These are phyloP conservation scores for Solanum hybrid DNA, from an alignment of 305 asterid genomes.

Conservation along the genomic window DNA sequence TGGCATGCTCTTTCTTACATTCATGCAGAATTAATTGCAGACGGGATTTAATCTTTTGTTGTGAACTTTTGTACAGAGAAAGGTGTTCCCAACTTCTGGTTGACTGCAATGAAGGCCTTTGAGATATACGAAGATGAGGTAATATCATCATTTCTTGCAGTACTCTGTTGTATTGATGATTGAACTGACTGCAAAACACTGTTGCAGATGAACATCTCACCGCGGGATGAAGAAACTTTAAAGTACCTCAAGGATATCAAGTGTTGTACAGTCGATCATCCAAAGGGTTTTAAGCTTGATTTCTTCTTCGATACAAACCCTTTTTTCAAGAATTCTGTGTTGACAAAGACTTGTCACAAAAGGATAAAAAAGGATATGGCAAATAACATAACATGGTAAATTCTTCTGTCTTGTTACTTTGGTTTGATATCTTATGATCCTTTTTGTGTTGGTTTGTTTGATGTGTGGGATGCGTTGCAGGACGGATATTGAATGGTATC, in stretches of 20 bases:
- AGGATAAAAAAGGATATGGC: conserved; percentile 65
- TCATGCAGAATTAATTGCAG: background rate
- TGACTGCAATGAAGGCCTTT: conserved; percentile 8
- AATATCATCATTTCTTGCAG: background rate
- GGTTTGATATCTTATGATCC: background rate
- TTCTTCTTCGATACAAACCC: conserved; percentile 61
- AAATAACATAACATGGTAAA: conserved; percentile 63
- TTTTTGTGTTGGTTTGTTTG: background rate
- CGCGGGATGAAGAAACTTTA: conserved; percentile 8
- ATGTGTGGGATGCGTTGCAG: background rate
- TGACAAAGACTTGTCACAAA: conserved; percentile 76
- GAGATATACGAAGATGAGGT: conserved; percentile 8
- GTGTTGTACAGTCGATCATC: conserved; percentile 57
- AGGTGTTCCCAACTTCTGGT: conserved; percentile 12
- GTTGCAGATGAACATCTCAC: background rate
- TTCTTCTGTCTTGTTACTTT: background rate
- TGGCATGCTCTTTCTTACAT: background rate
- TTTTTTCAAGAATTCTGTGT: conserved; percentile 59
- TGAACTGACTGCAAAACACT: background rate
- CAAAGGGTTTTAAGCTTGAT: conserved; percentile 80
- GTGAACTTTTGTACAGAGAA: conserved; percentile 3
- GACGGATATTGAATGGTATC: conserved; percentile 48
- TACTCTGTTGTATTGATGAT: background rate
- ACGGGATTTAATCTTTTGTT: background rate
- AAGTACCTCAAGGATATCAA: conserved; percentile 40